Evolutionary conservation across 441 rosid species (phyloP).

Genomic region (Pelargonium cotyledonis): DNA sequence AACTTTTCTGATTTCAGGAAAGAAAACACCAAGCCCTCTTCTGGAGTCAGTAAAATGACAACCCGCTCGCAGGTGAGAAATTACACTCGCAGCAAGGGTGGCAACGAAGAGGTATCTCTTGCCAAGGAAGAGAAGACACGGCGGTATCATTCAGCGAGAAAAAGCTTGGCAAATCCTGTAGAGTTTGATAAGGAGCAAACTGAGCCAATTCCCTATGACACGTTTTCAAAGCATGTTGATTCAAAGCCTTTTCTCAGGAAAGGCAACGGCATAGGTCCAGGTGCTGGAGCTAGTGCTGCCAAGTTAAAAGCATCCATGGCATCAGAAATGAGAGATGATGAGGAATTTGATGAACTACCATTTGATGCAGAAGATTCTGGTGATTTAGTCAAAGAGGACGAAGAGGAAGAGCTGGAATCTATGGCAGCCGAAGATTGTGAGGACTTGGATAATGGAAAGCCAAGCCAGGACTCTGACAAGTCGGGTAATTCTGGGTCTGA

Average conservation of each 20-base stretch:
- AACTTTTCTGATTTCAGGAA: constrained; percentile 79
- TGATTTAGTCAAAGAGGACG: constrained; percentile 42
- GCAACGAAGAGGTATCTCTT: constrained; percentile 46
- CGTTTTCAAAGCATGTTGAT: constrained; percentile 14
- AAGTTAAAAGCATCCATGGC: constrained; percentile 50
- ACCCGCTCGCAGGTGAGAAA: constrained; percentile 56
- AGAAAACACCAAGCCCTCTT: constrained; percentile 73
- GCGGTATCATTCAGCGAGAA: constrained; percentile 49
- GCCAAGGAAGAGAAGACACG: constrained; percentile 64
- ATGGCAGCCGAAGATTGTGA: constrained; percentile 39
- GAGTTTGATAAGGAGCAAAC: constrained; percentile 59
- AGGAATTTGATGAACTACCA: constrained; percentile 37
- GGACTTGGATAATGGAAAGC: constrained; percentile 44
- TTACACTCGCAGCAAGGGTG: constrained; percentile 56
- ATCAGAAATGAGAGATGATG: constrained; percentile 42
- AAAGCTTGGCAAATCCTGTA: constrained; percentile 48
- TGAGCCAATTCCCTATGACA: constrained; percentile 28
- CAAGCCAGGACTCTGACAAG: constrained; percentile 60
- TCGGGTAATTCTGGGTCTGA: constrained; percentile 52
- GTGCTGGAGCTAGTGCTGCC: constrained; percentile 38
- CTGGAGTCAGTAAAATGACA: constrained; percentile 49
- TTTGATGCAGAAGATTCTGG: constrained; percentile 46
- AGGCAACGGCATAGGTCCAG: constrained; percentile 50
- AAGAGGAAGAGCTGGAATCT: constrained; percentile 51
- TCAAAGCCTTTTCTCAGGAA: constrained; percentile 39